Evolutionary conservation across 176 grass and related monocot species (phyloP), one percentile per base, ranked within the genome.

Genomic region (Miscanthus lutarioriparius): DNA sequence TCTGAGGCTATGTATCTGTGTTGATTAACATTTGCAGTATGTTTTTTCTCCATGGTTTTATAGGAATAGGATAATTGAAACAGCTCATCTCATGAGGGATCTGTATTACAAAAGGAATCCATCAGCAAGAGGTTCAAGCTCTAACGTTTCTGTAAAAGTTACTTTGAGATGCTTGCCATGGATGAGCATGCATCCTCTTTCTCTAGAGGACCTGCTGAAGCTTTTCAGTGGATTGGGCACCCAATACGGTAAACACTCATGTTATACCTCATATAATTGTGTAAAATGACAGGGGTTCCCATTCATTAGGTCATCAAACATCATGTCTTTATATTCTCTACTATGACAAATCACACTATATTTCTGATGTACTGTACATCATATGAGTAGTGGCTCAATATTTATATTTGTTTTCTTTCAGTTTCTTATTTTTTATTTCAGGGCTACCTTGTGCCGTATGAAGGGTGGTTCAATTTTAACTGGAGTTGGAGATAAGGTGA

Each of bases 401-500:
- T 81, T 65, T 32, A 28, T 64, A 36, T 75, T 71, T 26, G 3
- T 10, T 33, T 4, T 10, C 6, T 73, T 68, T 81, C 35, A 26
- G 4, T 62, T 53, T 80, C 15, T 16, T 72, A 53, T 49, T 70
- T 89, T 25, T 90, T 78, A 19, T 88, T 77, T 32, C 83, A 97
- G 95, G 83, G 88, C 89, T 49, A 88, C 72, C 56, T 78, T 94
- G 59, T 97, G 95, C 63, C 84, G 90, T 53, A 97, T 97, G 90
- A 97, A 92, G 70, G 88, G 95, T 38, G 95, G 95, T 35, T 81
- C 61, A 45, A 81, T 97, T 78, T 87, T 97, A 82, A 91, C 92
- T 74, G 95, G 92, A 86, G 85, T 81, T 83, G 92, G 95, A 88
- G 95, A 97, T 53, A 93, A 89, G 90, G 95, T 97, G 53, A n/a